Percentiles rank a stretch among this genome's conserved stretches.
These are phyloP conservation scores for Hanseniaspora pseudoguilliermondii DNA, from an alignment of 805 yeast genomes.

Conservation along the genomic window DNA sequence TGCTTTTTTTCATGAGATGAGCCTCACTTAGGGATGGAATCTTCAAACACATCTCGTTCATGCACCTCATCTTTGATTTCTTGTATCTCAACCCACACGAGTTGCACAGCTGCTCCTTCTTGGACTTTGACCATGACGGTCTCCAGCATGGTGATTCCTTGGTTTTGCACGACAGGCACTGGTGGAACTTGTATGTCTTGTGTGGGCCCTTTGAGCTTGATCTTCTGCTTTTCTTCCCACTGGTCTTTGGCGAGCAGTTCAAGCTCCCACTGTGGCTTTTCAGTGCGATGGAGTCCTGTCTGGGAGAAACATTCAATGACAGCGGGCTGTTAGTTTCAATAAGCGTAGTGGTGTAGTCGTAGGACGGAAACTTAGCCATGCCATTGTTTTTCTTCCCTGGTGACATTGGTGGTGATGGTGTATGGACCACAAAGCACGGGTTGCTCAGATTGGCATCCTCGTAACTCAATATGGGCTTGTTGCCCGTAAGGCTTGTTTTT, in stretches of 20 bases:
- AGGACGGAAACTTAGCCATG: neutral
- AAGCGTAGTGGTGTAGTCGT: slow-evolving; percentile 10
- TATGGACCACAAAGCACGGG: neutral
- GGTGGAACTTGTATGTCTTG: slow-evolving; percentile 12
- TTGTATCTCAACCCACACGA: slow-evolving; percentile 92
- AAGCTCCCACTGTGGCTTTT: slow-evolving; percentile 3
- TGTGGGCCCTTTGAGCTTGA: neutral
- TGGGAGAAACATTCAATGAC: neutral
- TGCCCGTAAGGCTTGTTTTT: neutral
- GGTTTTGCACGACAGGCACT: slow-evolving; percentile 79
- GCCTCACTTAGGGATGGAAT: slow-evolving; percentile 96
- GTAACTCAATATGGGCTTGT: neutral
- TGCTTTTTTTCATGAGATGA: slow-evolving; percentile 55
- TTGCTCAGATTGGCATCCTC: neutral
- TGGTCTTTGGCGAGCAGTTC: slow-evolving; percentile 14
- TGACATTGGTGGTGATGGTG: slow-evolving; percentile 13
- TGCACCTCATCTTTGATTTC: slow-evolving; percentile 85
- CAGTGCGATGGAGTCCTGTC: neutral
- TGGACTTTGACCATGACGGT: slow-evolving; percentile 75
- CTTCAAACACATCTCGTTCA: slow-evolving; percentile 59
- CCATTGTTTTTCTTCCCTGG: slow-evolving; percentile 1
- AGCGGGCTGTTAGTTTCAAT: slow-evolving; percentile 1
- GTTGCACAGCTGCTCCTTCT: slow-evolving; percentile 91
- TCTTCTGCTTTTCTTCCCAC: slow-evolving; percentile 19
- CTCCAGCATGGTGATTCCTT: slow-evolving; percentile 96